Evolutionary conservation across 352 stramenopile species (phyloP), one percentile per base, ranked within the genome.

Genomic region (Pythium utonaiense): DNA sequence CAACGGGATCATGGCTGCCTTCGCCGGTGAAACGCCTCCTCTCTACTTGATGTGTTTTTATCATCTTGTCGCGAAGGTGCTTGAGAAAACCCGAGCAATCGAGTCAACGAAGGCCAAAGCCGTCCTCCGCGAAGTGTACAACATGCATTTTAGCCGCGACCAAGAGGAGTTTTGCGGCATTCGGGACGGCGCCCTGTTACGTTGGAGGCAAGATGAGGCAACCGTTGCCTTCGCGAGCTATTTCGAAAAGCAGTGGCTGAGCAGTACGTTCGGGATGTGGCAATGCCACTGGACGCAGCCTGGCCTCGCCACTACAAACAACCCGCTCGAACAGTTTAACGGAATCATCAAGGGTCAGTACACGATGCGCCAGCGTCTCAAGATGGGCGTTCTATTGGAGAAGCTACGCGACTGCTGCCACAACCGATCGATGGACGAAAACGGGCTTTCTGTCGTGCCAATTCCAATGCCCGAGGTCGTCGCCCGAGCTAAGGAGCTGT

Each of bases 31-130:
- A 3, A 6, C 40, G 8, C 57, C 41, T 7, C 56, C 56, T 30
- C 13, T 3, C 0, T 64, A 52, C 13, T 28, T 76, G 10, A 70
- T 69, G 61, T 70, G 57, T 16, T 65, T 67, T 25, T 66, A 65
- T 28, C 61, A 73, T 24, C 41, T 67, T 0, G 53, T 67, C n/a
- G 36, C 52, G 17, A 70, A 70, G 4, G 33, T 70, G 33, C 25
- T 63, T 5, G 28, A 65, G 21, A 31, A 25, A 1, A 69, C 47
- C 10, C 21, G 21, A n/a, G 14, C 34, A 12, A 53, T 69, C 42
- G 21, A 56, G 17, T 48, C 44, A 16, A 28, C 36, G 21, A 50
- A 62, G 3, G 47, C 45, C 21, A 49, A 56, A 36, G 13, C 16
- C 12, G 19, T 51, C 12, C 19, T 66, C 0, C 22, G 41, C 0